phyloP scores from a whole-genome alignment of 2,329 filamentous ascomycete species.

The Ramularia collo-cygni region DNA sequence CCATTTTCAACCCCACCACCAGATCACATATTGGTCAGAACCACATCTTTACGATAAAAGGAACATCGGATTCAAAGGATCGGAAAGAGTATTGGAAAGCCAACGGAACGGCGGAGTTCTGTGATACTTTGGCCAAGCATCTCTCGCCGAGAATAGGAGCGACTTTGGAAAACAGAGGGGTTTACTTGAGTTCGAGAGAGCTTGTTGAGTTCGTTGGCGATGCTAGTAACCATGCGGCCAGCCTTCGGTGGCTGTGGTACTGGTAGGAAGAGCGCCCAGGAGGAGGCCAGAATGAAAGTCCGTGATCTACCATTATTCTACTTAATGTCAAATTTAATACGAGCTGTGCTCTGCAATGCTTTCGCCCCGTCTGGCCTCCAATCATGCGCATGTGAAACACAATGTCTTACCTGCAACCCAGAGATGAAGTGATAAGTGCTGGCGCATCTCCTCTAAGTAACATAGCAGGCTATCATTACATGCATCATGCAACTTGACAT shows the following conservation, averaged over 20 bases:
- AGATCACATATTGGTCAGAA: conserved; percentile 1
- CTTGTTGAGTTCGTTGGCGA: conserved; percentile 8
- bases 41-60: conserved; percentile 8
- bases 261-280: conserved; percentile 5
- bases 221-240: conserved; percentile 10
- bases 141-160: conserved; percentile 6
- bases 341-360: too few relatives aligned
- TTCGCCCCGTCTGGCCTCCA: too few relatives aligned
- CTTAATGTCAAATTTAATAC: too few relatives aligned
- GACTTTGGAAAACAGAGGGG: conserved; percentile 1
- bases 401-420: too few relatives aligned
- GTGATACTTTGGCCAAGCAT: conserved; percentile 4
- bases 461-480: too few relatives aligned
- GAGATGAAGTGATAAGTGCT: too few relatives aligned
- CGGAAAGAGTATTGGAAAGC: conserved; percentile 10
- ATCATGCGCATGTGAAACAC: too few relatives aligned
- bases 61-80: conserved; percentile 2
- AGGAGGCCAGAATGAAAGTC: too few relatives aligned
- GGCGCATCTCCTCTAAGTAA: too few relatives aligned
- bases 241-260: conserved; percentile 15
- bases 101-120: conserved; percentile 13
- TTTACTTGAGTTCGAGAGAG: conserved; percentile 2
- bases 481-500: too few relatives aligned
- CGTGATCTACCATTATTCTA: too few relatives aligned
- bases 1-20: conserved; percentile 2